Evolutionary conservation across 2,329 filamentous ascomycete species (phyloP).

Genomic region (Ceratocystis ficicola): DNA sequence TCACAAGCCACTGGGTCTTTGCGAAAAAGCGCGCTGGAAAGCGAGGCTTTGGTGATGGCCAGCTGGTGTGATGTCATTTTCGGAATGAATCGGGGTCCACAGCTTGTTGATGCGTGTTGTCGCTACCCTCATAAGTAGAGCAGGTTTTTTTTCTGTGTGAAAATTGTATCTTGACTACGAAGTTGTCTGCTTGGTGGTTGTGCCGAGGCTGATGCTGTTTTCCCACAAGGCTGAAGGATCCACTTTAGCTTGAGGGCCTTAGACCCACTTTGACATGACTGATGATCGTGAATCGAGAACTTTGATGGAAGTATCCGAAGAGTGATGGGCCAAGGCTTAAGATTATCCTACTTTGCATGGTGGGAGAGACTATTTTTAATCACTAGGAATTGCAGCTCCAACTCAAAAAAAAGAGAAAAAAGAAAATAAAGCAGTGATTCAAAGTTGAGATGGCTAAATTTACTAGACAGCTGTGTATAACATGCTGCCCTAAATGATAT

Average conservation of each 20-base stretch:
- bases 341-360: too few relatives aligned
- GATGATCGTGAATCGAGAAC: too few relatives aligned
- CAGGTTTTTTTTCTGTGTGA: background rate
- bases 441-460: background rate
- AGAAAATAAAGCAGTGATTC: background rate
- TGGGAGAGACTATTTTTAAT: too few relatives aligned
- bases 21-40: slow-evolving; percentile 60
- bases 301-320: too few relatives aligned
- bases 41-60: slow-evolving; percentile 67
- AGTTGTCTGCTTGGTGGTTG: background rate
- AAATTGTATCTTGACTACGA: background rate
- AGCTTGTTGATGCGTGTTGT: background rate
- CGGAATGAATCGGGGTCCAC: background rate
- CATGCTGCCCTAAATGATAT: background rate
- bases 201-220: background rate
- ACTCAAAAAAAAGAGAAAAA: background rate
- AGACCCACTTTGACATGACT: too few relatives aligned
- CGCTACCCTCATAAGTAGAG: background rate
- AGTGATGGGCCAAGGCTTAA: too few relatives aligned
- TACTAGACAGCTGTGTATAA: background rate
- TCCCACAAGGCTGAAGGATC: slow-evolving; percentile 18
- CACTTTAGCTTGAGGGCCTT: background rate
- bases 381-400: background rate
- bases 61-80: slow-evolving; percentile 47
- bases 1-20: slow-evolving; percentile 59